These are phyloP conservation scores for Boletus fagicola DNA, from an alignment of 768 basidiomycete genomes.

Conservation along the genomic window DNA sequence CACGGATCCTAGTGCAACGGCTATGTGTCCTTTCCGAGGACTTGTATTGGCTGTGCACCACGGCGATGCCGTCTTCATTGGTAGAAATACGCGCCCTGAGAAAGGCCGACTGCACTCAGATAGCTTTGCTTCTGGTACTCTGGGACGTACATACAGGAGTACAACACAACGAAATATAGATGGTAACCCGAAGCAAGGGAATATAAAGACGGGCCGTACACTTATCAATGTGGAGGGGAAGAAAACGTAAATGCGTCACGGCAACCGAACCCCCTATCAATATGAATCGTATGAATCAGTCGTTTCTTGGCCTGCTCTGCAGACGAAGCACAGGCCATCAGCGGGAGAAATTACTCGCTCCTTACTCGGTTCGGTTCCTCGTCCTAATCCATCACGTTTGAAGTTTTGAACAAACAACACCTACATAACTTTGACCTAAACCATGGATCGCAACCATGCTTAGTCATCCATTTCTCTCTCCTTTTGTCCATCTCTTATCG, in stretches of 20 bases:
- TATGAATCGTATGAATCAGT: slow-evolving; percentile 2
- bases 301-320: slow-evolving; percentile 8
- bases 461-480: not conserved
- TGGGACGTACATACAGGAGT: slow-evolving; percentile 6
- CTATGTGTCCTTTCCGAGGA: slow-evolving; percentile 10
- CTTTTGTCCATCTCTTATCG: slow-evolving; percentile 4
- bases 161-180: not conserved
- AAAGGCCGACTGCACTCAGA: too few relatives aligned
- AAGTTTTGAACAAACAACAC: not conserved
- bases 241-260: slow-evolving; percentile 8
- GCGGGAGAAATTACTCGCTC: not conserved
- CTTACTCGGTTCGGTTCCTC: not conserved
- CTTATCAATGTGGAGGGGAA: not conserved
- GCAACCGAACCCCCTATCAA: slow-evolving; percentile 17
- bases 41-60: not conserved
- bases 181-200: not conserved
- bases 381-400: not conserved
- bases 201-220: not conserved
- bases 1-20: not conserved
- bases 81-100: not conserved
- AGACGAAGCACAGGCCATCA: not conserved
- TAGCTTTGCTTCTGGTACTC: slow-evolving; percentile 1
- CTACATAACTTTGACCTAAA: too few relatives aligned
- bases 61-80: not conserved
- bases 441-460: not conserved